Conservation (phyloP, 257 asterid species). For the Cordia subcordata region DNA sequence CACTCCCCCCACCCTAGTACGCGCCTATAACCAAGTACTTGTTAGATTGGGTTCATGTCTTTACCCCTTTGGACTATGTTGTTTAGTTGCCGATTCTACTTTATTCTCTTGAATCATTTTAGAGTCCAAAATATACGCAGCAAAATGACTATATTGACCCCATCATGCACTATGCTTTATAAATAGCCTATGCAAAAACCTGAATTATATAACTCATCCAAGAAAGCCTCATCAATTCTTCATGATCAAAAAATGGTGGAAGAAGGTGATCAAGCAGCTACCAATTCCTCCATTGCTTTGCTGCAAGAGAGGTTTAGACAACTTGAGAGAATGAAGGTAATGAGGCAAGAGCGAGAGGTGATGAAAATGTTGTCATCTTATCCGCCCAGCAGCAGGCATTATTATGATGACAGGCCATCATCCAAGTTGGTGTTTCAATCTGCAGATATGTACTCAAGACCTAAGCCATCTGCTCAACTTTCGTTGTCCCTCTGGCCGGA, state of each 20-base stretch:
- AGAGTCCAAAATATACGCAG: not conserved
- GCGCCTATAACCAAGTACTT: conserved; percentile 30
- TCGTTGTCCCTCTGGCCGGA: conserved; percentile 42
- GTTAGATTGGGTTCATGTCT: conserved; percentile 43
- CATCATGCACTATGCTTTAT: conserved; percentile 4
- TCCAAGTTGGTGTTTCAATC: conserved; percentile 6
- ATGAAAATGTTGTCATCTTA: conserved; percentile 14
- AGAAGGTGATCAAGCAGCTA: conserved; percentile 14
- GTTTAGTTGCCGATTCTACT: conserved; percentile 41
- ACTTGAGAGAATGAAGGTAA: conserved; percentile 39
- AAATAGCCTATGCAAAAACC: conserved; percentile 30
- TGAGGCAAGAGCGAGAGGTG: conserved; percentile 42
- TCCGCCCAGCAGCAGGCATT: conserved; percentile 8
- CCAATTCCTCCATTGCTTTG: conserved; percentile 39
- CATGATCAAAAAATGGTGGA: conserved; percentile 19
- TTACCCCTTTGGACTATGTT: conserved; percentile 56
- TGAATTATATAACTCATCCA: too few relatives aligned
- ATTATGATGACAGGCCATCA: not conserved
- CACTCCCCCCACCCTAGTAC: conserved; percentile 21
- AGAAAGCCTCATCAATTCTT: not conserved
- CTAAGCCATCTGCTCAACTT: conserved; percentile 25
- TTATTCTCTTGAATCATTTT: conserved; percentile 10
- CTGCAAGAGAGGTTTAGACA: conserved; percentile 54
- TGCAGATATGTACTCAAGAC: conserved; percentile 7
- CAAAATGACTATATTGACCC: not conserved